Conservation (phyloP, 2,329 filamentous ascomycete species). For the Dactylellina drechsleri region DNA sequence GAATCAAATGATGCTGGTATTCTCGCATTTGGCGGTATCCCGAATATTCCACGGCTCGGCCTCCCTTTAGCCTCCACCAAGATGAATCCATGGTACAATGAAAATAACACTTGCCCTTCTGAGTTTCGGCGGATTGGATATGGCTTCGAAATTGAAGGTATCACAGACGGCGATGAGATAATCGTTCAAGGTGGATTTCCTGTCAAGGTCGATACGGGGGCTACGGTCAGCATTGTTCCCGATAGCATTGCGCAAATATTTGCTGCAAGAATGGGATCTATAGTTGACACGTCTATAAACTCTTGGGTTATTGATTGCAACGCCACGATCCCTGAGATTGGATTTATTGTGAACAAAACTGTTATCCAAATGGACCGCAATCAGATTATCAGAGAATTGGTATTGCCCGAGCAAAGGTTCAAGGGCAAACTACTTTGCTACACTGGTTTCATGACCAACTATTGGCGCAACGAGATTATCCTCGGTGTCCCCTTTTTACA, state of each 20-base stretch:
- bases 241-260: not conserved
- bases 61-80: conserved; percentile 33
- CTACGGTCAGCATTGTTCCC: conserved; percentile 19
- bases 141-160: conserved; percentile 29
- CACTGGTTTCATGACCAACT: conserved; percentile 30
- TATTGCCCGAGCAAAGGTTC: too few relatives aligned
- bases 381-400: conserved; percentile 5
- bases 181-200: not conserved
- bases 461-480: conserved; percentile 13
- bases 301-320: conserved; percentile 28
- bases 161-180: conserved; percentile 12
- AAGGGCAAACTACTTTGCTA: conserved; percentile 1
- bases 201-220: conserved; percentile 32
- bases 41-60: conserved; percentile 19
- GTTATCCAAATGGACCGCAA: conserved; percentile 33
- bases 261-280: not conserved
- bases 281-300: not conserved
- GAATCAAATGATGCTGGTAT: conserved; percentile 6
- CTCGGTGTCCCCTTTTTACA: conserved; percentile 45
- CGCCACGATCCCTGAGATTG: conserved; percentile 29
- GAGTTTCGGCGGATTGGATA: conserved; percentile 41
- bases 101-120: conserved; percentile 20
- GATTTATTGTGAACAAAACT: conserved; percentile 28
- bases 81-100: conserved; percentile 28
- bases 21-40: conserved; percentile 40